A percentile compares a stretch with the other conserved stretches of the same genome.
phyloP scores from a whole-genome alignment of 345 rosid genomes.

The Lepidium aucheri region DNA sequence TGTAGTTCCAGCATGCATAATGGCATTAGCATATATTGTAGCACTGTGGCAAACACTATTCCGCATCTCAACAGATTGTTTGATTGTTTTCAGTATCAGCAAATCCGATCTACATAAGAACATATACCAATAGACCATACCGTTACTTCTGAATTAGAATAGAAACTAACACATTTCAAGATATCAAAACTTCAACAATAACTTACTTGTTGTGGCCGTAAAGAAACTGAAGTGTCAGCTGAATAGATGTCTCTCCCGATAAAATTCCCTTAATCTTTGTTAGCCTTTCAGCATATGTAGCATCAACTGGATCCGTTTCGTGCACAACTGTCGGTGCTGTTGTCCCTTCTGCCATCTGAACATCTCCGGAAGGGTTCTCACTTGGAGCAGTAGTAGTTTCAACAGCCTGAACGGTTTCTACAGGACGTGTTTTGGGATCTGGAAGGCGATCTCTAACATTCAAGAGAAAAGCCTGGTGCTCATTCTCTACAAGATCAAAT shows the following conservation, averaged over 20 bases:
- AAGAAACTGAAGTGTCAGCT: constrained; percentile 84
- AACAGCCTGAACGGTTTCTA: constrained; percentile 47
- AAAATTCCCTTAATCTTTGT: constrained; percentile 79
- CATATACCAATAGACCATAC: background rate
- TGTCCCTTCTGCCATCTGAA: constrained; percentile 76
- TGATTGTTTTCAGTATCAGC: constrained; percentile 85
- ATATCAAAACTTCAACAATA: background rate
- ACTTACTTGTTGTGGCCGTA: constrained; percentile 88
- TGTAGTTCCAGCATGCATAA: constrained; percentile 99
- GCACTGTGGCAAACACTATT: constrained; percentile 99
- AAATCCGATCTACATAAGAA: constrained; percentile 75
- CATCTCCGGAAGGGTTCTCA: constrained; percentile 62
- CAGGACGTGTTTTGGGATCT: constrained; percentile 47
- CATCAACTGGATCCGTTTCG: constrained; percentile 58
- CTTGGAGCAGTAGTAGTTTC: constrained; percentile 41
- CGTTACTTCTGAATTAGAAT: background rate
- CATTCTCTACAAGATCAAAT: constrained; percentile 96
- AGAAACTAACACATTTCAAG: background rate
- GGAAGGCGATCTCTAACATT: constrained; percentile 84
- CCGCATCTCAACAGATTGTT: constrained; percentile 98
- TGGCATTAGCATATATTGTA: constrained; percentile 93
- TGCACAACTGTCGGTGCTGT: constrained; percentile 32
- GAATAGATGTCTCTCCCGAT: constrained; percentile 94
- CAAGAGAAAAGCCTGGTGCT: constrained; percentile 95
- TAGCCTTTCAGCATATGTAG: constrained; percentile 69